Percentiles rank a stretch among this genome's conserved stretches.
These are phyloP conservation scores for Fusarium sp. DNA, from an alignment of 2,329 filamentous ascomycete species.

Conservation along the genomic window DNA sequence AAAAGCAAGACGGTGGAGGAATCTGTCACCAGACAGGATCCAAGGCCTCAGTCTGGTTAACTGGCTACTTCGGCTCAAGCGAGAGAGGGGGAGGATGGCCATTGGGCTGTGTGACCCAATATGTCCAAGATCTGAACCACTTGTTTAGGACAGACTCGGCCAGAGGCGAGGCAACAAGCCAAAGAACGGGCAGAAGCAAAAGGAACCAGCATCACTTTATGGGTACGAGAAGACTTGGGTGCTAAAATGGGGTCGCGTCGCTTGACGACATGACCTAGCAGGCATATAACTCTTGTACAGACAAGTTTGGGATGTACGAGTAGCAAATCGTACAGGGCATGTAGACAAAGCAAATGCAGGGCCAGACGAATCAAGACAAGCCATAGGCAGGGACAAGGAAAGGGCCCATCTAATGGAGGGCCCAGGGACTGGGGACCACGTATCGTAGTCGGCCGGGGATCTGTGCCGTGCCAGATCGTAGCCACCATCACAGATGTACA, in stretches of 20 bases:
- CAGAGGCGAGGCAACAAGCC: conserved; percentile 52
- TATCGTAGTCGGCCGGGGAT: conserved; percentile 40
- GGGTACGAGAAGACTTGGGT: conserved; percentile 45
- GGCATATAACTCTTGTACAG: conserved; percentile 31
- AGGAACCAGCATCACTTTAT: conserved; percentile 44
- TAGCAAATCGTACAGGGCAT: conserved; percentile 30
- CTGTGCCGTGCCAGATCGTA: conserved; percentile 46
- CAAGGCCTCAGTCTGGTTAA: conserved; percentile 40
- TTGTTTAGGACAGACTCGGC: conserved; percentile 55
- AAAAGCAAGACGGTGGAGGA: conserved; percentile 48
- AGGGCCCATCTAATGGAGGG: conserved; percentile 30
- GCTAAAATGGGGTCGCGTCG: conserved; percentile 36
- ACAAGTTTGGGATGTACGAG: conserved; percentile 24
- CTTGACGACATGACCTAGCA: conserved; percentile 41
- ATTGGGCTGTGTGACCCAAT: conserved; percentile 55
- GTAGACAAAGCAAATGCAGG: conserved; percentile 41
- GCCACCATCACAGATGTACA: conserved; percentile 39
- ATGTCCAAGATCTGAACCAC: conserved; percentile 56
- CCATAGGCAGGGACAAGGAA: conserved; percentile 34
- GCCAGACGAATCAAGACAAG: conserved; percentile 39
- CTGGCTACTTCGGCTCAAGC: conserved; percentile 41
- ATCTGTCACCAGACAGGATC: conserved; percentile 41
- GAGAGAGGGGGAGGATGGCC: conserved; percentile 52
- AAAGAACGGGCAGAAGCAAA: conserved; percentile 42
- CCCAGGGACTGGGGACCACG: conserved; percentile 34